Conservation (phyloP, 2,329 filamentous ascomycete species). For the Calonectria honghensis region DNA sequence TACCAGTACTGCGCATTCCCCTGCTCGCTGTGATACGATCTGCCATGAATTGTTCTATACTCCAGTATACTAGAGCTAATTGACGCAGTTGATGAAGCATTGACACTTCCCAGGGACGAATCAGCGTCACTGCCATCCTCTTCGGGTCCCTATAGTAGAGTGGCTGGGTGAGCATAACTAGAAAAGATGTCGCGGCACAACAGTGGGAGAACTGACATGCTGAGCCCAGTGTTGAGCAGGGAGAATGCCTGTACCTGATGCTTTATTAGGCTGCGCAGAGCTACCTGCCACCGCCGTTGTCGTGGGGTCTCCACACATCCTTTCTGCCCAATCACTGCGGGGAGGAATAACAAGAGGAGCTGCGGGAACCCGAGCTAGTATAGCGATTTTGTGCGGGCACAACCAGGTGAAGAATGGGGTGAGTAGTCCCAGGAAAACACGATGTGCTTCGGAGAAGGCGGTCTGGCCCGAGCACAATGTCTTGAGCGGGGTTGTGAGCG, state of each 20-base stretch:
- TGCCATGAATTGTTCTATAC: not conserved
- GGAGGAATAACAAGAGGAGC: no score
- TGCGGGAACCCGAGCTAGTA: not conserved
- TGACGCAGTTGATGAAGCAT: constrained; percentile 15
- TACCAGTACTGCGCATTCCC: constrained; percentile 14
- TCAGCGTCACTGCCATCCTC: not conserved
- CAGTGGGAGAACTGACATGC: not conserved
- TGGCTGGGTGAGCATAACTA: not conserved
- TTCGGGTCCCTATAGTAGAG: not conserved
- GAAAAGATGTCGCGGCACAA: no score
- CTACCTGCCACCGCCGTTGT: not conserved
- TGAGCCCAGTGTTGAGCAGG: constrained; percentile 8
- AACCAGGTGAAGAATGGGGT: not conserved
- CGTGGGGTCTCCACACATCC: not conserved
- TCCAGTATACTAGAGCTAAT: constrained; percentile 15
- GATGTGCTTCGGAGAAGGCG: not conserved
- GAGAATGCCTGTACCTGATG: not conserved
- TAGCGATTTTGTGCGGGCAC: not conserved
- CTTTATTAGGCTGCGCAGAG: not conserved
- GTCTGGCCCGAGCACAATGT: not conserved
- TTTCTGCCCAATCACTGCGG: not conserved
- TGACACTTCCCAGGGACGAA: not conserved
- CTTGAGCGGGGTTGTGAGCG: not conserved
- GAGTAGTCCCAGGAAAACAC: not conserved
- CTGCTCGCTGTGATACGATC: constrained; percentile 9